phyloP scores from a whole-genome alignment of 192 early-diverging fungal species.

The Phlyctochytrium bullatum region DNA sequence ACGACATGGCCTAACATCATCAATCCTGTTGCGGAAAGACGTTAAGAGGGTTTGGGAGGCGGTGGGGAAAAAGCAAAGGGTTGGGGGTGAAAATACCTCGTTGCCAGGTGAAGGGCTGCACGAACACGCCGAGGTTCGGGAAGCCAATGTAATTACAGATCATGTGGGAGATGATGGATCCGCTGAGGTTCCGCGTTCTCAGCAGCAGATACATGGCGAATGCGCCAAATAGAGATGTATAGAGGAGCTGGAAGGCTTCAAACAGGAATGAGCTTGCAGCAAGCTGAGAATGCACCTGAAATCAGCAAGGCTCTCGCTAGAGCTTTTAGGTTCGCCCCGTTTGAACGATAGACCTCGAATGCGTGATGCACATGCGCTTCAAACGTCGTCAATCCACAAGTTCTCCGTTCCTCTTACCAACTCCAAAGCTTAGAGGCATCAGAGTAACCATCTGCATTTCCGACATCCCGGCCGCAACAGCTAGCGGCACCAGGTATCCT shows the following conservation, averaged over 20 bases:
- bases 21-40: too few relatives aligned
- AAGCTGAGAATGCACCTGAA: too few relatives aligned
- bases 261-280: constrained; percentile 25
- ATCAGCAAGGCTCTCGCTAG: constrained; percentile 30
- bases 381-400: not conserved
- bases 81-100: too few relatives aligned
- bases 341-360: constrained; percentile 49
- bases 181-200: constrained; percentile 52
- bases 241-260: constrained; percentile 63
- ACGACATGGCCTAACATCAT: too few relatives aligned
- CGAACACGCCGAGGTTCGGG: constrained; percentile 66
- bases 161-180: constrained; percentile 57
- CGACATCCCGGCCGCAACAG: constrained; percentile 40
- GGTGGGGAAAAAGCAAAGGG: too few relatives aligned
- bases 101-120: too few relatives aligned
- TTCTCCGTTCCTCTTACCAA: constrained; percentile 49
- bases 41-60: too few relatives aligned
- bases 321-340: constrained; percentile 35
- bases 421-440: constrained; percentile 69
- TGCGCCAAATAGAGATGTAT: constrained; percentile 80
- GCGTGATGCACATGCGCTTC: constrained; percentile 73
- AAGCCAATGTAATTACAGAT: constrained; percentile 80
- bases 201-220: constrained; percentile 66
- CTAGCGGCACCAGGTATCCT: constrained; percentile 60
- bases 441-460: constrained; percentile 44